phyloP scores from a whole-genome alignment of 2,329 filamentous ascomycete genomes.

The Aspergillus carbonarius region DNA sequence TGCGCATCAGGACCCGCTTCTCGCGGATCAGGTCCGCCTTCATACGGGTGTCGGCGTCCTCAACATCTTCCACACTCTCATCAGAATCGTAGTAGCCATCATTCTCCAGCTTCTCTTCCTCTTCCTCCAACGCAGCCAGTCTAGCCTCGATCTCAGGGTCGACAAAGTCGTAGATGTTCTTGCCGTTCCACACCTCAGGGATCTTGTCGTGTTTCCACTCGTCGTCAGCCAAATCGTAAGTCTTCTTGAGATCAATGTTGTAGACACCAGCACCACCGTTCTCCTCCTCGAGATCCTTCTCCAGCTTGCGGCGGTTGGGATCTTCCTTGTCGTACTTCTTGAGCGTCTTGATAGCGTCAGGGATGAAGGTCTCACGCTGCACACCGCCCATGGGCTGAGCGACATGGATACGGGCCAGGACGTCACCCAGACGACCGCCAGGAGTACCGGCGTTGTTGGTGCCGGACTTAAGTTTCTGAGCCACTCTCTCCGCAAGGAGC shows the following conservation, averaged over 20 bases:
- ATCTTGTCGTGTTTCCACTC: conserved; percentile 98
- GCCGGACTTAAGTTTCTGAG: conserved; percentile 89
- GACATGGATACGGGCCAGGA: conserved; percentile 93
- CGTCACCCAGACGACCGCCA: conserved; percentile 80
- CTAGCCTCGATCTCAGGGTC: conserved; percentile 96
- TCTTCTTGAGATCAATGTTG: conserved; percentile 86
- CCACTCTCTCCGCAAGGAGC: conserved; percentile 86
- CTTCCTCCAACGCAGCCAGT: conserved; percentile 85
- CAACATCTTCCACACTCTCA: conserved; percentile 77
- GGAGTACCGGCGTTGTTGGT: conserved; percentile 75
- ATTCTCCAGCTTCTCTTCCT: conserved; percentile 87
- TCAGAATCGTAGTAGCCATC: conserved; percentile 94
- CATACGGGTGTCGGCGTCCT: conserved; percentile 81
- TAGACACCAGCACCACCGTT: conserved; percentile 94
- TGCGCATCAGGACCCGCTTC: conserved; percentile 88
- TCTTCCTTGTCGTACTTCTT: conserved; percentile 91
- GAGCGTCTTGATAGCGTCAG: conserved; percentile 73
- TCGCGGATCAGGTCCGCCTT: conserved; percentile 96
- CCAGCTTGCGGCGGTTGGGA: conserved; percentile 75
- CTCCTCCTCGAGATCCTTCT: conserved; percentile 85
- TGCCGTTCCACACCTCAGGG: conserved; percentile 89
- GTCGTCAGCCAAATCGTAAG: conserved; percentile 81
- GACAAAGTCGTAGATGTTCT: conserved; percentile 96
- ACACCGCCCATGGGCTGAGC: conserved; percentile 86
- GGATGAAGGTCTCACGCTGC: conserved; percentile 79